Evolutionary conservation across 176 grass and related monocot species (phyloP), one percentile per base, ranked within the genome.

Genomic region (Oropetium thomaeum): DNA sequence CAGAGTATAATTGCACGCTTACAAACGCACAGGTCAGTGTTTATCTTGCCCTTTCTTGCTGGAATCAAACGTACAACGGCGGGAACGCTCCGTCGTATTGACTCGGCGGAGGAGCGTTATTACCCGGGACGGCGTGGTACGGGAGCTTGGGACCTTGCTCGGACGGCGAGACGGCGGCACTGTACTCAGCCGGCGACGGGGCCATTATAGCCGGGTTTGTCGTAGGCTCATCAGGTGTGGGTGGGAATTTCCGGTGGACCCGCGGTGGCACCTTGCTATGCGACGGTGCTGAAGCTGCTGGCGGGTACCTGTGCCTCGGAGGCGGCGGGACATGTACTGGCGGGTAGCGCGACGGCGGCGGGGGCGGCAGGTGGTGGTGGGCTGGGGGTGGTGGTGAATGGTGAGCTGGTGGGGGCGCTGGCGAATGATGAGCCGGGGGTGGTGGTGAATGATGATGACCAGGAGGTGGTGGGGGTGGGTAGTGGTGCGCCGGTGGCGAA

Each of bases 71-170:
- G 32, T 32, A 65, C 55, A 43, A 81, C 2, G 30, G 45, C 10
- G 76, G 31, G 6, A 49, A 59, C 51, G 69, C 60, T 67, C 83
- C 76, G 57, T 67, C 76, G 57, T 67, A 23, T 48, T 38, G 81
- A 62, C 33, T 1, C 15, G 70, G 14, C 51, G 35, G 16, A 51
- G 67, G 16, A 2, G 27, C 52, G 15, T 32, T 20, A 3, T 3
- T 22, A 5, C 27, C 25, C 11, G 42, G 78, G 17, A 25, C 1
- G 0, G 33, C 42, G 28, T 69, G 52, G 48, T 75, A 47, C 19
- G 6, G 4, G 43, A 19, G 26, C 73, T 25, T 25, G 5, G 8
- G 13, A 8, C 19, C 44, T 77, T 75, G 64, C 72, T 44, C 52
- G 14, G 65, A 55, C 45, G 65, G 78, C 7, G 62, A 45, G 3